Conservation (phyloP, 306 rosid species). For the Castanopsis chinensis region DNA sequence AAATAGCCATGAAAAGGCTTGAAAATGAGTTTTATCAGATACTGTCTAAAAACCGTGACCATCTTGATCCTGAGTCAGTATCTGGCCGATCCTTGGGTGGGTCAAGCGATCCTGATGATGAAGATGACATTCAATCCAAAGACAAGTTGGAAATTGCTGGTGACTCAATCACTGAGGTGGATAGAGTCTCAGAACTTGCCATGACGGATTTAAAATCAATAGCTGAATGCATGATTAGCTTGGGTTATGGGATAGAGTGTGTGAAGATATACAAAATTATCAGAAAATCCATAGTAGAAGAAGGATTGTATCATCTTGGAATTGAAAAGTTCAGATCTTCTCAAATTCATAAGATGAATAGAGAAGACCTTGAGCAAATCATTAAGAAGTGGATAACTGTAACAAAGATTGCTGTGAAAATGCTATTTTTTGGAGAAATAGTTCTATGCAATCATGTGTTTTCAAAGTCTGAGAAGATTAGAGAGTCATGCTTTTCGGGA, state of each 20-base stretch:
- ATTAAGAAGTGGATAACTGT: slow-evolving; percentile 41
- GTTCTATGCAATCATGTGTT: slow-evolving; percentile 48
- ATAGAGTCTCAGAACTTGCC: slow-evolving; percentile 25
- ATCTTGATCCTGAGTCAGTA: slow-evolving; percentile 45
- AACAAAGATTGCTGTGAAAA: slow-evolving; percentile 35
- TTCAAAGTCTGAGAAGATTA: slow-evolving; percentile 36
- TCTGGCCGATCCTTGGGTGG: slow-evolving; percentile 23
- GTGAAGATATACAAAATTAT: slow-evolving; percentile 33
- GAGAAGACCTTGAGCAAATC: slow-evolving; percentile 21
- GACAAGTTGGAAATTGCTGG: slow-evolving; percentile 18
- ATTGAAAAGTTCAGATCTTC: slow-evolving; percentile 35
- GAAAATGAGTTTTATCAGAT: slow-evolving; percentile 45
- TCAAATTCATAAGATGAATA: slow-evolving; percentile 35
- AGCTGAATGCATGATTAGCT: slow-evolving; percentile 54
- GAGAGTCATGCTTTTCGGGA: slow-evolving; percentile 44
- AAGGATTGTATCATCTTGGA: slow-evolving; percentile 40
- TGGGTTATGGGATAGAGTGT: slow-evolving; percentile 57
- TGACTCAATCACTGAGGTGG: slow-evolving; percentile 20
- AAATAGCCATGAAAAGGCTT: slow-evolving; percentile 46
- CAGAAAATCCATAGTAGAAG: slow-evolving; percentile 46
- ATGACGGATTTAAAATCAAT: slow-evolving; percentile 48
- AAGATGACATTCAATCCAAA: slow-evolving; percentile 16
- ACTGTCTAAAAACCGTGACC: slow-evolving; percentile 28
- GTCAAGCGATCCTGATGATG: slow-evolving; percentile 18
- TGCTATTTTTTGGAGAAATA: slow-evolving; percentile 42